Conservation (phyloP, 257 asterid species). For the Solanum arcanum region DNA sequence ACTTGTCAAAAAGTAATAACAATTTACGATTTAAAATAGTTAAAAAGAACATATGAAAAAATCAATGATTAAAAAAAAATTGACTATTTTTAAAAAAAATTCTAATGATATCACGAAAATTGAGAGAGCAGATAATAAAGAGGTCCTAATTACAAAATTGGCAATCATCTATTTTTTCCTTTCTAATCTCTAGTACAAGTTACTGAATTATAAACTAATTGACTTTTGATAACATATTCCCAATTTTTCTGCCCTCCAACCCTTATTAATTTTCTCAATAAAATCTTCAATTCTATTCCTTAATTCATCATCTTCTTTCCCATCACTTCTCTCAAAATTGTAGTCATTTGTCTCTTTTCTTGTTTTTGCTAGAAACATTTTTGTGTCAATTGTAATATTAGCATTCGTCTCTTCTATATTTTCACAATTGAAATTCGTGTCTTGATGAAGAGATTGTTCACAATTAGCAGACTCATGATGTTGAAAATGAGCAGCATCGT, state of each 20-base stretch:
- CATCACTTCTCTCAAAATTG: background rate
- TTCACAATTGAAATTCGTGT: fast-evolving
- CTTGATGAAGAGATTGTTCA: background rate
- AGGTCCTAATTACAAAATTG: too few species aligned
- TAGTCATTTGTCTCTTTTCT: background rate
- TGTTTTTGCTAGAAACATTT: background rate
- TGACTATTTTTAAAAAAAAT: background rate
- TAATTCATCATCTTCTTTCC: conserved; percentile 24
- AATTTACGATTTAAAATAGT: too few species aligned
- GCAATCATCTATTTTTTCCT: background rate
- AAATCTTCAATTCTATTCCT: conserved; percentile 26
- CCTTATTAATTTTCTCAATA: conserved; percentile 20
- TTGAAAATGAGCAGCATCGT: background rate
- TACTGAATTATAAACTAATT: background rate
- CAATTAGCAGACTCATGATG: background rate
- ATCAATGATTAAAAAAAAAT: too few species aligned
- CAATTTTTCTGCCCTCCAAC: conserved; percentile 26
- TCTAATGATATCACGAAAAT: background rate
- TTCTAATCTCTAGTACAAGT: background rate
- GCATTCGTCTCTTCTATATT: background rate
- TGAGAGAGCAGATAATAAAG: background rate
- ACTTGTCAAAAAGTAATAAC: too few species aligned
- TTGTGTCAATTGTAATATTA: background rate
- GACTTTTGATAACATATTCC: background rate
- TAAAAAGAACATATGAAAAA: too few species aligned